A percentile compares a stretch with the other conserved stretches of the same genome.
These are phyloP conservation scores for Phyllostachys edulis DNA, from an alignment of 176 grass and related monocot species.

Conservation along the genomic window DNA sequence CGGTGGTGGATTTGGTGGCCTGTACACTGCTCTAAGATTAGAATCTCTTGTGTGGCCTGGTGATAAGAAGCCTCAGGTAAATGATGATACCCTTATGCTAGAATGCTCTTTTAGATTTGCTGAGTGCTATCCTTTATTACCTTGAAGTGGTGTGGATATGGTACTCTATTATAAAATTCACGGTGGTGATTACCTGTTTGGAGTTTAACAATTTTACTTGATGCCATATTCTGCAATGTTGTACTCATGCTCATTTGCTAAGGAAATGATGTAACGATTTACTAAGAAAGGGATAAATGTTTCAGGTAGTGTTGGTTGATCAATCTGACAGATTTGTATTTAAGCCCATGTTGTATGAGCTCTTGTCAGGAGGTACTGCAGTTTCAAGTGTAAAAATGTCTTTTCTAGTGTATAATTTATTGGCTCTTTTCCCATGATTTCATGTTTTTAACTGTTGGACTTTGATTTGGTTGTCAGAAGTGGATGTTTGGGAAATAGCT, in stretches of 20 bases:
- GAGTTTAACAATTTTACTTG: not conserved
- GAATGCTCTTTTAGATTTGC: not conserved
- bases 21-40: slow-evolving; percentile 95
- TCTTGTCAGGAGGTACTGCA: slow-evolving; percentile 79
- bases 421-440: slow-evolving; percentile 22
- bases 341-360: slow-evolving; percentile 90
- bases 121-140: not conserved
- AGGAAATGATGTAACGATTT: slow-evolving; percentile 9
- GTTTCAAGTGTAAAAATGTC: slow-evolving; percentile 22
- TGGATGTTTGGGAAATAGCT: slow-evolving; percentile 95
- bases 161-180: not conserved
- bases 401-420: not conserved
- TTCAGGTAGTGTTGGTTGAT: slow-evolving; percentile 82
- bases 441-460: slow-evolving; percentile 18
- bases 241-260: not conserved
- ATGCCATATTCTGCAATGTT: not conserved
- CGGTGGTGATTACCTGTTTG: not conserved
- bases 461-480: slow-evolving; percentile 64
- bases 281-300: slow-evolving; percentile 21
- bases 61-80: slow-evolving; percentile 93
- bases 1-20: slow-evolving; percentile 92
- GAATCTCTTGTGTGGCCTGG: slow-evolving; percentile 91
- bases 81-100: not conserved
- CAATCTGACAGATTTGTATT: slow-evolving; percentile 99
- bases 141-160: not conserved